phyloP scores from a whole-genome alignment of 306 rosid genomes.

The Acmispon strigosus region DNA sequence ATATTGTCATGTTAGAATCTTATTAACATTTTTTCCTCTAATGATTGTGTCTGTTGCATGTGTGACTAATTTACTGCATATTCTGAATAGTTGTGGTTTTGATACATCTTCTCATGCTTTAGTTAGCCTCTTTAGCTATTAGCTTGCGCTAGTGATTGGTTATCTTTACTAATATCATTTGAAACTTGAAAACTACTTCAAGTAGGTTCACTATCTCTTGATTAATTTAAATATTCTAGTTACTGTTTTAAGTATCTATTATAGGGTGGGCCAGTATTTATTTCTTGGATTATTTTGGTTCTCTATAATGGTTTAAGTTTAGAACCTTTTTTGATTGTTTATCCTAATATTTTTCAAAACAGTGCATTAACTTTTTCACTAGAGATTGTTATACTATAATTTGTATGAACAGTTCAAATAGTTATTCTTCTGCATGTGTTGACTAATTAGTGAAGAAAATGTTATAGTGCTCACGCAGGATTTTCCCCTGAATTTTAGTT shows the following conservation, averaged over 20 bases:
- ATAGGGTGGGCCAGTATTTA: background rate
- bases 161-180: background rate
- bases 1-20: background rate
- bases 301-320: background rate
- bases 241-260: background rate
- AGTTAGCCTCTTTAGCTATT: background rate
- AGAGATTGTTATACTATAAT: background rate
- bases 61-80: background rate
- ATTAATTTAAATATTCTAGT: background rate
- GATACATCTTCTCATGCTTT: background rate
- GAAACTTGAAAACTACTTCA: background rate
- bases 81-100: background rate
- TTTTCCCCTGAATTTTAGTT: background rate
- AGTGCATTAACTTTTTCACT: background rate
- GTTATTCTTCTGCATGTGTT: background rate
- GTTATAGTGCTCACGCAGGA: background rate
- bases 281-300: background rate
- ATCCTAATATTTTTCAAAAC: background rate
- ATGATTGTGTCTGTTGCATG: background rate
- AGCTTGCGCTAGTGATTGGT: background rate
- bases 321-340: background rate
- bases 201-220: background rate
- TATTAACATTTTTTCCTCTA: background rate
- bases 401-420: background rate
- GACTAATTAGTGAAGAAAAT: background rate